Base-by-base conservation (phyloP, 2,329 filamentous ascomycete genomes). In the Fusarium albosuccineum region DNA sequence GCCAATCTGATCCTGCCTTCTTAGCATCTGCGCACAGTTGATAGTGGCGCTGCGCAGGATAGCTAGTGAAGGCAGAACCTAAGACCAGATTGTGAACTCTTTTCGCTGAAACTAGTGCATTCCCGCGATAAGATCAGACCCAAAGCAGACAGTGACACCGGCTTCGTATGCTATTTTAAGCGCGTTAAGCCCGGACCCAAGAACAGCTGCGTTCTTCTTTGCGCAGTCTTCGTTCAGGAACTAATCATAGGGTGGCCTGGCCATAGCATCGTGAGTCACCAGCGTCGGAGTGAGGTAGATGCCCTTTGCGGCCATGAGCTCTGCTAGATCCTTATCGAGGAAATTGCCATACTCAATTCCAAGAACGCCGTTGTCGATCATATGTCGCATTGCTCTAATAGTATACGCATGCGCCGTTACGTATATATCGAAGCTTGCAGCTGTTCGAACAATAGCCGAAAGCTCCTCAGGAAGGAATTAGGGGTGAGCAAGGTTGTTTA, bases 321-420 rank as follows among this genome's bases (percentile, higher is more conserved):
- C 72, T 1, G 85, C 82, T 2, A 81, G 82, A 27, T 77, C 73
- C 17, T 72, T 49, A 55, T 81, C 77, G 39, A 82, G 62, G 36
- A 82, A 70, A 62, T 81, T 83, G 1, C 81, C 80, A 60, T 83
- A 75, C 76, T 56, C 81, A 77, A 88, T 87, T 0, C 84, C 84
- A 14, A 70, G 77, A 0, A 85, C 86, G n/a, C 85, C 87, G 50
- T 87, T 83, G 13, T 82, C 77, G 9, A 89, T 78, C 1, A 83
- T 83, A 59, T 87, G 84, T 9, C 80, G 79, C 40, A 89, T 88
- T 0, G 85, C 81, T 41, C 76, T 70, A 3, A 83, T 80, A 0
- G 85, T 88, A 70, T 88, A 88, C 1, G 84, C 84, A 66, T 89
- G 86, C 4, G 83, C 82, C 2, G 86, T 88, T 1, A 87, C 85